phyloP scores from a whole-genome alignment of 2,329 filamentous ascomycete species.

The Arthrobotrys pseudoclavata region DNA sequence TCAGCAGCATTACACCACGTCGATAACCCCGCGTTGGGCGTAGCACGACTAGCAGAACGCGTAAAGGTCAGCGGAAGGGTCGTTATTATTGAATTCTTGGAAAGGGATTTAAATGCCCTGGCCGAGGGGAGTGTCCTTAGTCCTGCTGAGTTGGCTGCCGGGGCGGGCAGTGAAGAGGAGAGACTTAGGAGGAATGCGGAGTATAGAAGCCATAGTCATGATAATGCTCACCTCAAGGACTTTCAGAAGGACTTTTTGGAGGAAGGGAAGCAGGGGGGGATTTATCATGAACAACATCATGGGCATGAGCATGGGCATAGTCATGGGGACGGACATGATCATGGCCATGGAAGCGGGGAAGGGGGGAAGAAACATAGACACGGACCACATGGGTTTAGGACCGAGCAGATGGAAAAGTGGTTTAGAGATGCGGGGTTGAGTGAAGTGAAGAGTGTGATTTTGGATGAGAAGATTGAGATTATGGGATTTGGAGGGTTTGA shows the following conservation, averaged over 20 bases:
- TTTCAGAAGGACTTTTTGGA: background rate
- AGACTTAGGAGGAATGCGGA: slow-evolving; percentile 40
- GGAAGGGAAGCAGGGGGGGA: background rate
- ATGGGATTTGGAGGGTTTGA: slow-evolving; percentile 38
- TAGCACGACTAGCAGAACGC: slow-evolving; percentile 29
- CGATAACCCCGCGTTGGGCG: slow-evolving; percentile 30
- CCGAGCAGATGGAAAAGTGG: slow-evolving; percentile 38
- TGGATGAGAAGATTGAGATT: slow-evolving; percentile 37
- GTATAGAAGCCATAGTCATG: slow-evolving; percentile 47
- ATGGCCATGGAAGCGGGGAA: slow-evolving; percentile 3
- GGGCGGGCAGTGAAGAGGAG: slow-evolving; percentile 16
- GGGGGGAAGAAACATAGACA: slow-evolving; percentile 35
- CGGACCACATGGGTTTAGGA: slow-evolving; percentile 47
- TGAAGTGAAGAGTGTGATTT: slow-evolving; percentile 45
- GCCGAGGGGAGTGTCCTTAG: background rate
- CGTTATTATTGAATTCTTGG: slow-evolving; percentile 47
- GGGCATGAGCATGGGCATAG: slow-evolving; percentile 4
- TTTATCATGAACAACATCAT: slow-evolving; percentile 42
- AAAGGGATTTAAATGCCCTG: slow-evolving; percentile 7
- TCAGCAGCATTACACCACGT: slow-evolving; percentile 50
- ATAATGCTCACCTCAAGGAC: slow-evolving; percentile 41
- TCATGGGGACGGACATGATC: slow-evolving; percentile 4
- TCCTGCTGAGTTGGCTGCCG: background rate
- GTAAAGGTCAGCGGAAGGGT: slow-evolving; percentile 28
- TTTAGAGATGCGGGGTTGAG: slow-evolving; percentile 44